A percentile compares a stretch with the other conserved stretches of the same genome.
Conservation (phyloP, 1,284 basidiomycete genomes). For the Naganishia cerealis region DNA sequence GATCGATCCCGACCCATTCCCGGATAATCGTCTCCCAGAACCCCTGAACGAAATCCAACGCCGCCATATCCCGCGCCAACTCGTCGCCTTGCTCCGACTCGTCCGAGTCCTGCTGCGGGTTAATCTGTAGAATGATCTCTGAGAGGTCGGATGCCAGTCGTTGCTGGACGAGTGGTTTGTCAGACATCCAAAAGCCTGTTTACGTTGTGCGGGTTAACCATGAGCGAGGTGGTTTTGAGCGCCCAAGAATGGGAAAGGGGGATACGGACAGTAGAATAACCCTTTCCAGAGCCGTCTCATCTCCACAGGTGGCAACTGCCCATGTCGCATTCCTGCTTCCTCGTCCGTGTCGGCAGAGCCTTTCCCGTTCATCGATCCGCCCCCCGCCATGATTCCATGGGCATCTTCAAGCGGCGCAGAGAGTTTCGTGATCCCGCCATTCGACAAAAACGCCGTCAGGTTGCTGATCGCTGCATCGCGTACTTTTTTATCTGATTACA, state of each 20-base stretch:
- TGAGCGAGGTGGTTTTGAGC: neutral
- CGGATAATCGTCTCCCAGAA: constrained; percentile 87
- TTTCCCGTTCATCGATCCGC: constrained; percentile 1
- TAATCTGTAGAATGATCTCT: constrained; percentile 71
- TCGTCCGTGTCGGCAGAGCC: constrained; percentile 36
- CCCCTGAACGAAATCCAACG: constrained; percentile 75
- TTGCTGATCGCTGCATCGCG: constrained; percentile 83
- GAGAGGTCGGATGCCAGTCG: constrained; percentile 81
- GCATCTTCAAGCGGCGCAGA: constrained; percentile 27
- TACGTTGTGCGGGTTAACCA: neutral
- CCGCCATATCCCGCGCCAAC: constrained; percentile 55
- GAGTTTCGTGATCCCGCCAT: constrained; percentile 53
- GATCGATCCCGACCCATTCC: constrained; percentile 90
- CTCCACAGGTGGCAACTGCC: constrained; percentile 61
- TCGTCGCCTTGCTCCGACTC: constrained; percentile 29
- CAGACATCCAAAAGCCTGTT: constrained; percentile 97
- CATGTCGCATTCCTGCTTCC: constrained; percentile 37
- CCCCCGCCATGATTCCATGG: constrained; percentile 34
- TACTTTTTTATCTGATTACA: constrained; percentile 71
- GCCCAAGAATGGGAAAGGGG: constrained; percentile 1
- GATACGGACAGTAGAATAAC: constrained; percentile 84
- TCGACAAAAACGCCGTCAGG: constrained; percentile 72
- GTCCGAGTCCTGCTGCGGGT: constrained; percentile 47
- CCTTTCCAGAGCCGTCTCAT: constrained; percentile 96
- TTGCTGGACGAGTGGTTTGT: constrained; percentile 96